Percentiles rank a stretch among this genome's conserved stretches.
These are phyloP conservation scores for Trichophyton mentagrophytes DNA, from an alignment of 2,329 filamentous ascomycete species.

Conservation along the genomic window DNA sequence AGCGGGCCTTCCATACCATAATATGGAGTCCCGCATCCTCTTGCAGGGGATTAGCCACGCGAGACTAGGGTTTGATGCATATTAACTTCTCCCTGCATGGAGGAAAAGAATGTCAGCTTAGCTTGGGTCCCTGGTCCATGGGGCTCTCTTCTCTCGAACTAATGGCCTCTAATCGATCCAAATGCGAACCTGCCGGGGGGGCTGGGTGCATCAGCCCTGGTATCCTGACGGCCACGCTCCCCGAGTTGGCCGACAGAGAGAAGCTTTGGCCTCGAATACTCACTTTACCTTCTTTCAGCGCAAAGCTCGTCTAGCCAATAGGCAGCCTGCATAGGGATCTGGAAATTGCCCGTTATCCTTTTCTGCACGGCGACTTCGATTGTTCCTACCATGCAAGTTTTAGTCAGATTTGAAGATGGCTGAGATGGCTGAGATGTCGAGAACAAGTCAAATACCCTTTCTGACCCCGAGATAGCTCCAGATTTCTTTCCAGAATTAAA, in stretches of 20 bases:
- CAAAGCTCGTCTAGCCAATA: neutral
- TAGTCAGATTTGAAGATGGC: neutral
- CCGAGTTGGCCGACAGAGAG: neutral
- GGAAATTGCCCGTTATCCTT: constrained; percentile 4
- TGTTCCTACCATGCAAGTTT: neutral
- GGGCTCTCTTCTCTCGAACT: neutral
- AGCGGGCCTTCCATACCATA: neutral
- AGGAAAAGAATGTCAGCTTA: neutral
- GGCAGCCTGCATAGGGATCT: neutral
- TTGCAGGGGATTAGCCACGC: constrained; percentile 3
- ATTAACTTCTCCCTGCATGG: neutral
- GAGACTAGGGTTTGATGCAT: neutral
- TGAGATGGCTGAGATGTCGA: neutral
- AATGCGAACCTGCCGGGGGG: neutral
- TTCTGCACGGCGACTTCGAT: constrained; percentile 5
- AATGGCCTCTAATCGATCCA: neutral
- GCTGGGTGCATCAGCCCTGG: neutral
- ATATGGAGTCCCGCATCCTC: neutral
- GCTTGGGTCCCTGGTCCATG: neutral
- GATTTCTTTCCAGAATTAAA: constrained; percentile 2
- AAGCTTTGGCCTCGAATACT: neutral
- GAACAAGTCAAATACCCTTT: constrained; percentile 5
- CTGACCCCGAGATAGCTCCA: neutral
- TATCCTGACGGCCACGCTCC: neutral
- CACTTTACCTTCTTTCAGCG: neutral